Evolutionary conservation across 805 yeast species (phyloP).

Genomic region (Schwanniomyces sp.): DNA sequence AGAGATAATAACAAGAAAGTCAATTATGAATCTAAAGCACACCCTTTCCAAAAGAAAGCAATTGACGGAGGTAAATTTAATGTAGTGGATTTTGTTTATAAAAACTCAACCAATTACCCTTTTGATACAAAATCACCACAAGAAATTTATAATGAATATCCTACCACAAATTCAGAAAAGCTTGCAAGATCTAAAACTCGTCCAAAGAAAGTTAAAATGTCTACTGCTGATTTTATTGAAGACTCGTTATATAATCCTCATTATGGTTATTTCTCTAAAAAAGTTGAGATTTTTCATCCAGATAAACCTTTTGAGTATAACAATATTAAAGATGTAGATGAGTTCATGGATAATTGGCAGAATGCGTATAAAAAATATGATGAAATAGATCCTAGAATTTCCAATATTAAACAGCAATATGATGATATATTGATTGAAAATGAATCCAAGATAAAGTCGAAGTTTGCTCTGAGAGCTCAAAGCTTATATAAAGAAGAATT

Average conservation of each 20-base stretch:
- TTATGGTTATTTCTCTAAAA: constrained; percentile 80
- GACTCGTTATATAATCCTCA: constrained; percentile 79
- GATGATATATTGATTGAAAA: constrained; percentile 3
- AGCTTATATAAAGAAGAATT: constrained; percentile 24
- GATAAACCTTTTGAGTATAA: constrained; percentile 63
- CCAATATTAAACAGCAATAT: constrained; percentile 11
- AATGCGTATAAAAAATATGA: constrained; percentile 58
- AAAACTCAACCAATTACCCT: constrained; percentile 43
- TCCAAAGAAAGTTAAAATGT: constrained; percentile 67
- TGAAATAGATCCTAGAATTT: constrained; percentile 11
- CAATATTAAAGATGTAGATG: constrained; percentile 60
- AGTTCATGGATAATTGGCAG: constrained; percentile 69
- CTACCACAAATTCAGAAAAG: constrained; percentile 31
- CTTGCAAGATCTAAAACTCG: constrained; percentile 38
- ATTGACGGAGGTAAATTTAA: constrained; percentile 12
- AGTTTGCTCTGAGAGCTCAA: constrained; percentile 28
- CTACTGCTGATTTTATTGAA: constrained; percentile 78
- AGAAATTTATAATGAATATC: constrained; percentile 37
- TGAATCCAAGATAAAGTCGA: constrained; percentile 12
- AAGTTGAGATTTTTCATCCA: constrained; percentile 75
- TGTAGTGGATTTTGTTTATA: constrained; percentile 33
- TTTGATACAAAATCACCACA: constrained; percentile 37
- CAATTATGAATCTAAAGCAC: constrained; percentile 7
- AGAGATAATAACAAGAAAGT: not conserved
- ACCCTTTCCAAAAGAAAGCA: constrained; percentile 23